Evolutionary conservation across 1,284 basidiomycete species (phyloP).

Genomic region (Fomes fomentarius): DNA sequence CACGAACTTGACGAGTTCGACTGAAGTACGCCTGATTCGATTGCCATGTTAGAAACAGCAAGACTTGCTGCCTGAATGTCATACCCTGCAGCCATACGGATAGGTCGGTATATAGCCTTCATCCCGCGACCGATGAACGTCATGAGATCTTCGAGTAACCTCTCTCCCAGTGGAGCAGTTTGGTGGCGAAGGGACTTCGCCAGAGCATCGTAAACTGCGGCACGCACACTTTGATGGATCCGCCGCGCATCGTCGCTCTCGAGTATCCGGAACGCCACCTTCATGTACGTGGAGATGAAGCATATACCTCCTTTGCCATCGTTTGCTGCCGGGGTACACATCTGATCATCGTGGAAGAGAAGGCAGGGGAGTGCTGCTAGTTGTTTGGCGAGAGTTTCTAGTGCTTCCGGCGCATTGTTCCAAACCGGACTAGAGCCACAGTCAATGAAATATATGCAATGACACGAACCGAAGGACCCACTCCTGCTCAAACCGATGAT

Average conservation of each 20-base stretch:
- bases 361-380: constrained; percentile 47
- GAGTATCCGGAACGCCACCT: constrained; percentile 46
- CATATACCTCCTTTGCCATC: constrained; percentile 32
- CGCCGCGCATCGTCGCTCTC: constrained; percentile 46
- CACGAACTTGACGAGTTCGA: constrained; percentile 49
- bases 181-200: constrained; percentile 52
- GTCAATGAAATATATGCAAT: background rate
- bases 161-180: constrained; percentile 35
- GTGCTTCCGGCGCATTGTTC: constrained; percentile 31
- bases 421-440: constrained; percentile 37
- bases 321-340: constrained; percentile 32
- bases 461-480: constrained; percentile 4
- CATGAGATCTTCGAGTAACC: constrained; percentile 40
- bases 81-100: constrained; percentile 72
- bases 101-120: constrained; percentile 55
- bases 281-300: constrained; percentile 42
- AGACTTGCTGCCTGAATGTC: constrained; percentile 22
- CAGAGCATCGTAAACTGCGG: constrained; percentile 47
- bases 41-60: background rate
- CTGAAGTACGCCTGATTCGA: constrained; percentile 48
- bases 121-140: constrained; percentile 52
- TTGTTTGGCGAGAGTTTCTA: constrained; percentile 39
- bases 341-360: constrained; percentile 42
- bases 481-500: constrained; percentile 38
- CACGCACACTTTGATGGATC: constrained; percentile 49